These are phyloP conservation scores for Scenedesmus sp. DNA, from an alignment of 163 green algal species.

Conservation along the genomic window DNA sequence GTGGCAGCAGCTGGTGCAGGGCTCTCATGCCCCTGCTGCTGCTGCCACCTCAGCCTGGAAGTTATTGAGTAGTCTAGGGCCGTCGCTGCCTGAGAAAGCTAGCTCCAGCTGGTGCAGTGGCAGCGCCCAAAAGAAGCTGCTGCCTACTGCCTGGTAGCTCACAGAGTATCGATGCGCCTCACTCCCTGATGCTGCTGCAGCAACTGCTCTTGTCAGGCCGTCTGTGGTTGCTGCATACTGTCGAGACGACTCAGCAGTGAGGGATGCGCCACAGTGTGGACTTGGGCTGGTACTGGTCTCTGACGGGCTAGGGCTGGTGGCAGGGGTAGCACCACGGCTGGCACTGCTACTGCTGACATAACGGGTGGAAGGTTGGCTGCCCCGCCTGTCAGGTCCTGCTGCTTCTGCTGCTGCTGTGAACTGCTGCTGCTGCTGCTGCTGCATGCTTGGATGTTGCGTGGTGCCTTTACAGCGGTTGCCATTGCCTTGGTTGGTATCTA, in stretches of 20 bases:
- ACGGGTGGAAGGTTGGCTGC: background rate
- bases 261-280: background rate
- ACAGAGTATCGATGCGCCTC: background rate
- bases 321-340: background rate
- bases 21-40: background rate
- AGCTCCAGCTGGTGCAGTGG: slow-evolving; percentile 24
- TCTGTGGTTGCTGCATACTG: background rate
- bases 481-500: background rate
- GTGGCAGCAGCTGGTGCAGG: background rate
- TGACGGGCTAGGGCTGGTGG: background rate
- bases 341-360: background rate
- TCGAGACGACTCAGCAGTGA: background rate
- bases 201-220: background rate
- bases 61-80: slow-evolving; percentile 12
- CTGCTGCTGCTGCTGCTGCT: slow-evolving; percentile 41
- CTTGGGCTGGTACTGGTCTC: background rate
- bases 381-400: background rate
- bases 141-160: slow-evolving; percentile 33
- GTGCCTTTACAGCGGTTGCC: background rate
- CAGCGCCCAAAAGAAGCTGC: slow-evolving; percentile 35
- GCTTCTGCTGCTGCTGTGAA: slow-evolving; percentile 9
- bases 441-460: background rate
- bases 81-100: background rate
- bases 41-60: slow-evolving; percentile 7
- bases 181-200: slow-evolving; percentile 21